Conservation (phyloP, 129 eudicot species). For the Gnaphalium uliginosum region DNA sequence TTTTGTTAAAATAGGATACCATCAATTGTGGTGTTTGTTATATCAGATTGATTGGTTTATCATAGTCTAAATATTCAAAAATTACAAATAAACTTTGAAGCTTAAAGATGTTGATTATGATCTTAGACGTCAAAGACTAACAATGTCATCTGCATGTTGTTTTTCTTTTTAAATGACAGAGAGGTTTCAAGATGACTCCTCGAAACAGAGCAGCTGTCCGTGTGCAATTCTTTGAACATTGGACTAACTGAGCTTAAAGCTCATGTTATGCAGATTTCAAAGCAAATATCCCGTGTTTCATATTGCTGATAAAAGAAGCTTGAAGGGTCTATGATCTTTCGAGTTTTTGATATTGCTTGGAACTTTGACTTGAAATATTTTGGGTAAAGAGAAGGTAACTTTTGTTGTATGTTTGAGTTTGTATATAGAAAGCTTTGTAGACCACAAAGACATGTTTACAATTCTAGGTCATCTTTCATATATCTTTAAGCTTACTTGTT, state of each 20-base stretch:
- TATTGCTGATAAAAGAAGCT: constrained; percentile 15
- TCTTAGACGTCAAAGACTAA: constrained; percentile 4
- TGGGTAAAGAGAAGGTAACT: constrained; percentile 13
- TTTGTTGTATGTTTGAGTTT: constrained; percentile 25
- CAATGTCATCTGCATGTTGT: not conserved
- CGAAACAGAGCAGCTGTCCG: constrained; percentile 54
- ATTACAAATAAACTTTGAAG: constrained; percentile 3
- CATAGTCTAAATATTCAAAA: not conserved
- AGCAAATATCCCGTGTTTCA: constrained; percentile 8
- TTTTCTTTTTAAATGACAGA: constrained; percentile 36
- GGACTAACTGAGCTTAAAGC: constrained; percentile 17
- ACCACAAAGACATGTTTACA: constrained; percentile 3
- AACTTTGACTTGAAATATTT: constrained; percentile 33
- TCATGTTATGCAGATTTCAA: constrained; percentile 19
- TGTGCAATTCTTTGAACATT: constrained; percentile 50
- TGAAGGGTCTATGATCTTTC: constrained; percentile 19
- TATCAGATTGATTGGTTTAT: not conserved
- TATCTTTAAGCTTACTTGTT: not conserved
- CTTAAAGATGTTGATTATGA: constrained; percentile 12
- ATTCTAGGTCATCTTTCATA: not conserved
- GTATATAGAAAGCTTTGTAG: constrained; percentile 34
- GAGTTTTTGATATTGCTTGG: constrained; percentile 23
- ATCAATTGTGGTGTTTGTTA: not conserved
- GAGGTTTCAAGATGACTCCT: constrained; percentile 48
- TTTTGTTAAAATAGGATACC: not conserved